Conservation (phyloP, 495 filamentous ascomycete genomes). For the Podospora tetraspora region DNA sequence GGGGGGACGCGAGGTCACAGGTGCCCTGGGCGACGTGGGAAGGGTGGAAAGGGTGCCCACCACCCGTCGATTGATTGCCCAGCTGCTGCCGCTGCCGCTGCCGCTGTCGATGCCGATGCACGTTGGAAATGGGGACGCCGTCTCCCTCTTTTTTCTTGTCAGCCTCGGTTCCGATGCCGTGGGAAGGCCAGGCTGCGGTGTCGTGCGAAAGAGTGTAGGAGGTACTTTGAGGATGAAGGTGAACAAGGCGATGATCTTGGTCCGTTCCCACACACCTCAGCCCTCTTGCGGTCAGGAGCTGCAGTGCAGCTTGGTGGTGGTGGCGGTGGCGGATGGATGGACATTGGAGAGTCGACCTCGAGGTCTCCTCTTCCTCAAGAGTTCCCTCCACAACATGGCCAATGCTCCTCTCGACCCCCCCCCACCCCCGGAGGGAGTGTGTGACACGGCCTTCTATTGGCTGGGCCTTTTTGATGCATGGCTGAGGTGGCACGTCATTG, state of each 20-base stretch:
- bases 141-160: neutral
- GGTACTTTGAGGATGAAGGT: neutral
- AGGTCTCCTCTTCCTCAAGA: neutral
- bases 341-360: neutral
- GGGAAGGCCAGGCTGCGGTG: neutral
- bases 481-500: constrained; percentile 42
- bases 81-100: neutral
- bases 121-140: neutral
- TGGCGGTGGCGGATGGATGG: neutral
- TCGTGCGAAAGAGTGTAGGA: neutral
- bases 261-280: neutral
- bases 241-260: neutral
- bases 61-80: neutral
- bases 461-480: constrained; percentile 33
- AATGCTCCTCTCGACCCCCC: neutral
- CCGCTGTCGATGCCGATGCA: neutral
- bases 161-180: neutral
- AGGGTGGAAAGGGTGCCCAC: neutral
- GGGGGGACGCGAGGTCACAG: neutral
- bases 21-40: neutral
- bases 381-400: neutral
- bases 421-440: constrained; percentile 3
- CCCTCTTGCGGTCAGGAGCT: neutral
- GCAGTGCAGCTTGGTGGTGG: neutral
- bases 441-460: neutral